phyloP scores from a whole-genome alignment of 306 rosid species.

The Rosa multiflora region DNA sequence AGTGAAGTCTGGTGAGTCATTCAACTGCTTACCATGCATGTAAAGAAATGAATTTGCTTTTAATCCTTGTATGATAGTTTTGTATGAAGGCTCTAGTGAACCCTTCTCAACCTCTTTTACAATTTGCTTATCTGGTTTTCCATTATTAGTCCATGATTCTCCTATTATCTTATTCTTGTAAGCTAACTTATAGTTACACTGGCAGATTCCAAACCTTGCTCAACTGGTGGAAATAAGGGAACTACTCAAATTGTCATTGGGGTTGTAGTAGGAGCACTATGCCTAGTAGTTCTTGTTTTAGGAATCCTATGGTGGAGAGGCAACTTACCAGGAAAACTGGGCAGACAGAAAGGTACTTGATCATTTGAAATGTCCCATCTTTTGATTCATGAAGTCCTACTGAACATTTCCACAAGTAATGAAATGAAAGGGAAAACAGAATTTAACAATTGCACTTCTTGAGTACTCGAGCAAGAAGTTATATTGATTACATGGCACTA shows the following conservation, averaged over 20 bases:
- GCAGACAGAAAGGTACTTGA: conserved; percentile 32
- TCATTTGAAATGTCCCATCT: conserved; percentile 3
- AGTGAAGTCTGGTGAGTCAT: conserved; percentile 54
- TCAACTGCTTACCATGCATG: not conserved
- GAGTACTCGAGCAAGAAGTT: conserved; percentile 9
- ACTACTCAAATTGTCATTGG: conserved; percentile 31
- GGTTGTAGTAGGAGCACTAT: conserved; percentile 39
- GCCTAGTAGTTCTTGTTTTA: conserved; percentile 31
- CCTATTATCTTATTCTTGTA: not conserved
- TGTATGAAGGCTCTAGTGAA: not conserved
- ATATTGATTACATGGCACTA: not conserved
- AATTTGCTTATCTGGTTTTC: not conserved
- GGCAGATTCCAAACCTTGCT: conserved; percentile 50
- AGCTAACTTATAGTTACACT: conserved; percentile 5
- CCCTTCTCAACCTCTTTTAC: not conserved
- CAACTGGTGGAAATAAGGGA: conserved; percentile 33
- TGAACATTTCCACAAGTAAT: not conserved
- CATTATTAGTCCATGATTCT: not conserved
- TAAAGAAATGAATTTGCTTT: not conserved
- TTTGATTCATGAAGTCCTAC: not conserved
- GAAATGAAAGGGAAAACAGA: not conserved
- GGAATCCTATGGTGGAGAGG: conserved; percentile 64
- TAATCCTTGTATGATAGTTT: not conserved
- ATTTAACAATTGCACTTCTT: not conserved
- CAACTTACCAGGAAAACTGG: conserved; percentile 28